Evolutionary conservation across 345 rosid genomes (phyloP), one percentile per base, ranked within the genome.

Genomic region (Anacardium occidentale): DNA sequence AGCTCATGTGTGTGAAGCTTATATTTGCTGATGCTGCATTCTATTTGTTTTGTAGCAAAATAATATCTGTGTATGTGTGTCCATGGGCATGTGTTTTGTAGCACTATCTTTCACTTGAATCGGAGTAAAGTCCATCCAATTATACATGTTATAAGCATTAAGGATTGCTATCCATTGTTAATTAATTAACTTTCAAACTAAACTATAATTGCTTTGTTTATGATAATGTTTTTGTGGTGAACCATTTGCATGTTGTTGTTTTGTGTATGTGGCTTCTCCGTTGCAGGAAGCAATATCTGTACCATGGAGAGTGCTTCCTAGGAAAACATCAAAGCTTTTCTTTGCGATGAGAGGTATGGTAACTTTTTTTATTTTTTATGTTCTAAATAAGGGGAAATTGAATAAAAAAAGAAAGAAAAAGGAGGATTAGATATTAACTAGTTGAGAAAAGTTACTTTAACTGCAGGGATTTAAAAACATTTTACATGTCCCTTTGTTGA

Each of bases 261-360:
- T 12, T 60, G 18, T 50, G 62, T 8, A 59, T 25, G 20, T 50
- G 37, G 18, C 18, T 32, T 52, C 34, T 25, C 52, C 74, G 50
- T 52, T 70, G 56, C 88, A 92, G 98, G 97, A 91, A 82, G 90
- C 99, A 14, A 73, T 87, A 76, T 74, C 93, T 20, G 86, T 87
- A 54, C 90, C 99, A 65, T 95, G 99, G 99, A 86, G 56, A 79
- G 68, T 66, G n/a, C 84, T 92, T 68, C 97, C 93, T 20, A 74
- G 75, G 85, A 92, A 79, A 86, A 79, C 80, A 71, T 83, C 90
- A 40, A 90, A 89, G 88, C 96, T 94, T 68, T 90, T 83, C 80
- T 92, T 89, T 69, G 91, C 96, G 22, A 87, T 89, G 91, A 87
- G 98, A 88, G 97, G 98, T 90, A 48, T 11, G 72, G 29, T 50